phyloP scores from a whole-genome alignment of 352 stramenopile species.

The Albugo candida region DNA sequence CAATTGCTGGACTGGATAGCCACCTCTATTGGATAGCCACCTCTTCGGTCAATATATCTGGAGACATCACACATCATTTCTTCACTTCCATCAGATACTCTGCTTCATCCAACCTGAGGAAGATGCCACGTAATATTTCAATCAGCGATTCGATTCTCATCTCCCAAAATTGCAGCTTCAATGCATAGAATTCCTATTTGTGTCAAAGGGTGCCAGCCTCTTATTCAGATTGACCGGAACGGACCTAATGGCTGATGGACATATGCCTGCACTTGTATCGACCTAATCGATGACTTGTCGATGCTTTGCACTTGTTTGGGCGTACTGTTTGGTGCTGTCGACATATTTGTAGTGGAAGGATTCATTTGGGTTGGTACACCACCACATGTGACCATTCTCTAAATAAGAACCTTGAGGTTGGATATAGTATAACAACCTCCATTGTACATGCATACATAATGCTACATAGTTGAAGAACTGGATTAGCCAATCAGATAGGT shows the following conservation, averaged over 20 bases:
- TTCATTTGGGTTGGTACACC: not conserved
- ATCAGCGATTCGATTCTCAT: constrained; percentile 67
- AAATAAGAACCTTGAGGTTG: constrained; percentile 50
- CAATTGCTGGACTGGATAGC: constrained; percentile 37
- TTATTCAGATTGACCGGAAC: constrained; percentile 54
- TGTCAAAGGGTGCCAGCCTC: constrained; percentile 43
- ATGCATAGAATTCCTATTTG: constrained; percentile 64
- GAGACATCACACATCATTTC: constrained; percentile 12
- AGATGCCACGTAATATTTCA: constrained; percentile 42
- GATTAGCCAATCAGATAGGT: too few relatives aligned
- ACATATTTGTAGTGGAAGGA: too few relatives aligned
- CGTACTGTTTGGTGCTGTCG: too few relatives aligned
- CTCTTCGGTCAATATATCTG: constrained; percentile 43
- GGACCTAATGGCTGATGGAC: constrained; percentile 56
- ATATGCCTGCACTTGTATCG: constrained; percentile 35
- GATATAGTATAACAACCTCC: too few relatives aligned
- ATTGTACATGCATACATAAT: too few relatives aligned
- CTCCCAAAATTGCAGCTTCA: constrained; percentile 40
- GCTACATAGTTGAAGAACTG: too few relatives aligned
- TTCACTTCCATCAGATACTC: constrained; percentile 7
- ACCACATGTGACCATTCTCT: constrained; percentile 32
- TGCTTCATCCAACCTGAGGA: constrained; percentile 36
- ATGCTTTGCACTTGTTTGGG: too few relatives aligned
- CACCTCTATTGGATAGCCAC: too few relatives aligned
- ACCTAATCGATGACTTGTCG: constrained; percentile 13